Base-by-base conservation (phyloP, 768 basidiomycete genomes). In the Baorangia bicolor region DNA sequence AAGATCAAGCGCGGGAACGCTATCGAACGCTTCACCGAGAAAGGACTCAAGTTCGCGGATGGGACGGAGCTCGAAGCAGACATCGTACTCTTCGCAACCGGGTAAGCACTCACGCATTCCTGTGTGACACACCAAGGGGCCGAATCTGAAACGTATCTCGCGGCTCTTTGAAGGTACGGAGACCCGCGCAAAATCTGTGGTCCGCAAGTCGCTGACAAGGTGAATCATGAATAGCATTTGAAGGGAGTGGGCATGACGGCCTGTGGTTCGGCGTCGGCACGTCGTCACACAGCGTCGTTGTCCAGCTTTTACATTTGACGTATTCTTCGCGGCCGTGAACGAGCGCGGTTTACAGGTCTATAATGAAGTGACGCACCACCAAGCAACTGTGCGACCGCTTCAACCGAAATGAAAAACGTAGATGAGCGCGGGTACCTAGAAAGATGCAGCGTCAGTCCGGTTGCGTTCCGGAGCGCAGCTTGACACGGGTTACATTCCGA, bases 141-240 rank as follows among this genome's bases (percentile, higher is more conserved):
- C 5, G 11, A 31, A 21, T 5, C 35, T 25, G 11, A 28, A 3
- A 11, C 11, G 16, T 31, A 12, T 33, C 21, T 14, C 40, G 10
- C 44, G n/a, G 1, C 5, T 23, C 10, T 21, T 18, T 20, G n/a
- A 47, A 86, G 83, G 5, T 77, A 79, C 44, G 80, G 79, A 16
- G 77, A 81, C 59, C 63, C 75, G 44, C 70, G 69, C 37, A 66
- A 70, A 1, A 67, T 86, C 7, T 77, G 81, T 39, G 83, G 79
- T 0, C 72, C 78, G 12, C 72, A 78, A 33, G 63, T 82, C 3
- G 75, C 73, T 0, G 64, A 75, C 52, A 72, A 76, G 64, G 72
- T 85, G 55, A 74, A 77, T 35, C 69, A 73, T 83, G 27, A 69
- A 75, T 2, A 77, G 79, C 3, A 64, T 63, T 28, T 73, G 68